Conservation (phyloP, 768 basidiomycete species). For the Mycena vitilis region DNA sequence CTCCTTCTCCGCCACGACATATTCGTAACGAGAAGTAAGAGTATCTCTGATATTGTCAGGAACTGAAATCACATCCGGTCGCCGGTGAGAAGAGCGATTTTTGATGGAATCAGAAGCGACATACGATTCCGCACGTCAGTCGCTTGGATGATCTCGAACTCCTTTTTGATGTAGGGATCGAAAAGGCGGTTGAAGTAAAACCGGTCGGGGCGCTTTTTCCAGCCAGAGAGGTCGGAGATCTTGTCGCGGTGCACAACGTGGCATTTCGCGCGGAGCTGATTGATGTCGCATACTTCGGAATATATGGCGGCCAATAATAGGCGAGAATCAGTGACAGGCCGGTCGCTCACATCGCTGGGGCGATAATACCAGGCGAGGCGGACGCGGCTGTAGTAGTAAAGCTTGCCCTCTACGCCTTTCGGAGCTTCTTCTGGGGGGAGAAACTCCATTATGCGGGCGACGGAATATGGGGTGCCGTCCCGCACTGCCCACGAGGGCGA, state of each 20-base stretch:
- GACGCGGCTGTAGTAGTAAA: constrained; percentile 82
- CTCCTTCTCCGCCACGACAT: constrained; percentile 95
- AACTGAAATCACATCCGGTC: constrained; percentile 56
- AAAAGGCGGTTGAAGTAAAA: constrained; percentile 98
- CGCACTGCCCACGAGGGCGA: constrained; percentile 92
- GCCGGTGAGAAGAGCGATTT: constrained; percentile 36
- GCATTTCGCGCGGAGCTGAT: constrained; percentile 92
- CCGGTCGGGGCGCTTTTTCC: constrained; percentile 94
- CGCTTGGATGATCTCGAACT: constrained; percentile 94
- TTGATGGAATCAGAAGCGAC: constrained; percentile 46
- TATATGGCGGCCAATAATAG: constrained; percentile 95
- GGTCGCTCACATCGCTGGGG: constrained; percentile 94
- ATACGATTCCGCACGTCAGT: constrained; percentile 89
- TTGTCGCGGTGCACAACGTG: constrained; percentile 95
- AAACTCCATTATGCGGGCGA: constrained; percentile 98
- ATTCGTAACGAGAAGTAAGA: constrained; percentile 88
- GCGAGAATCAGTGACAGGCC: constrained; percentile 90
- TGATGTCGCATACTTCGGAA: constrained; percentile 95
- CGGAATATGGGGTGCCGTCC: constrained; percentile 94
- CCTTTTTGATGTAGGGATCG: constrained; percentile 97
- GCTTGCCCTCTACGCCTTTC: constrained; percentile 74
- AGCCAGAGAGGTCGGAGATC: constrained; percentile 90
- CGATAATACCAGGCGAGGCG: constrained; percentile 97
- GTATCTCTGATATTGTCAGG: constrained; percentile 84
- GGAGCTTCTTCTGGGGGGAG: constrained; percentile 81